These are phyloP conservation scores for Kalmusia sp. DNA, from an alignment of 2,329 filamentous ascomycete species.

Conservation along the genomic window DNA sequence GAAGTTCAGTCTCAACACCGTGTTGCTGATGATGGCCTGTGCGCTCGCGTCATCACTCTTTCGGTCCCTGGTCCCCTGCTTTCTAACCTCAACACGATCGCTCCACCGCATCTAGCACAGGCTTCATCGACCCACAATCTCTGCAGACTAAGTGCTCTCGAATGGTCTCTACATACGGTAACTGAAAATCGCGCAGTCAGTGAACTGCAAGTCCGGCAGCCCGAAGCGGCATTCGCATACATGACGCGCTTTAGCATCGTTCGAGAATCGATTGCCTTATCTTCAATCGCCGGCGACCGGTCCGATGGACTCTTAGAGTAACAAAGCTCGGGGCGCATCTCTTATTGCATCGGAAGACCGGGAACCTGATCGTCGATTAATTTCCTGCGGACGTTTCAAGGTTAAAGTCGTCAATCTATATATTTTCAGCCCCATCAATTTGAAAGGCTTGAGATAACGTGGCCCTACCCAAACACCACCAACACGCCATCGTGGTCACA, in stretches of 20 bases:
- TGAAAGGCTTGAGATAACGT: slow-evolving; percentile 11
- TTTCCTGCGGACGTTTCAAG: slow-evolving; percentile 24
- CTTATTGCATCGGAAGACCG: slow-evolving; percentile 15
- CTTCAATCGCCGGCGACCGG: slow-evolving; percentile 20
- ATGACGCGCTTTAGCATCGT: neutral
- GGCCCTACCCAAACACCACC: slow-evolving; percentile 15
- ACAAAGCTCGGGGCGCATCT: slow-evolving; percentile 8
- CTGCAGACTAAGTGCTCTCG: neutral
- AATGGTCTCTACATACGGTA: neutral
- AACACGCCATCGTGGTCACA: slow-evolving; percentile 21
- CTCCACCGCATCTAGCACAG: neutral
- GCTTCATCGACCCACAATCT: no score
- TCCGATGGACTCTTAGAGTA: slow-evolving; percentile 15
- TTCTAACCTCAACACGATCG: neutral
- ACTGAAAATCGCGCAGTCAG: neutral
- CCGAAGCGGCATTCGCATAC: neutral
- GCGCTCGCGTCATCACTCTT: neutral
- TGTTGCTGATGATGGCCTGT: neutral
- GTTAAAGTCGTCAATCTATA: slow-evolving; percentile 32
- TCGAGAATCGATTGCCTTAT: neutral
- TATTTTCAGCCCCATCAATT: slow-evolving; percentile 20
- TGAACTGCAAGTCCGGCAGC: neutral
- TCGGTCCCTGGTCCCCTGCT: no score
- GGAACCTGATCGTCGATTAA: slow-evolving; percentile 16
- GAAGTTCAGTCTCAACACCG: no score